Conservation (phyloP, 2,329 filamentous ascomycete genomes). For the Delphinella strobiligena region DNA sequence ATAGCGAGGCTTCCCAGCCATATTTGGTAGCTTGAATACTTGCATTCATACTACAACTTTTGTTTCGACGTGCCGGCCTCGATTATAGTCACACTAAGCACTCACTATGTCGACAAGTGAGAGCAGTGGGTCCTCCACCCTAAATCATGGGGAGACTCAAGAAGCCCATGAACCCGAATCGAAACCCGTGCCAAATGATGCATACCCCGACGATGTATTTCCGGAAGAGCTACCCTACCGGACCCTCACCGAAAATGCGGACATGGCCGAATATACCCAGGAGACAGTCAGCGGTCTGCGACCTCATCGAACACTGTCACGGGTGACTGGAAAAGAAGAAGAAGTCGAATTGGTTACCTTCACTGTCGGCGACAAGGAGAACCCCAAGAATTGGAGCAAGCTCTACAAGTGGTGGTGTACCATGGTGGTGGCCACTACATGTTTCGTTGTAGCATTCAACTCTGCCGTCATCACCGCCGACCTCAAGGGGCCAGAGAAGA, state of each 20-base stretch:
- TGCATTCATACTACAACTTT: too few species aligned
- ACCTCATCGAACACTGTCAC: conserved; percentile 15
- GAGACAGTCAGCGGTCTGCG: conserved; percentile 12
- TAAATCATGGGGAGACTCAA: too few species aligned
- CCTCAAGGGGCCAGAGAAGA: conserved; percentile 48
- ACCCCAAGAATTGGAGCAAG: conserved; percentile 34
- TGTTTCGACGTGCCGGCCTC: too few species aligned
- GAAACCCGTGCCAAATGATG: too few species aligned
- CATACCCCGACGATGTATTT: too few species aligned
- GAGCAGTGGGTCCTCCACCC: too few species aligned
- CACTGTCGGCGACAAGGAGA: conserved; percentile 39
- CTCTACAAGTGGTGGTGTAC: conserved; percentile 44
- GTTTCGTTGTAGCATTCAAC: conserved; percentile 36
- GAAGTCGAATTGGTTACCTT: conserved; percentile 58
- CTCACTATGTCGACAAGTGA: too few species aligned
- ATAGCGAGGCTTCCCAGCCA: too few species aligned
- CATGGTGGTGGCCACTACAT: conserved; percentile 60
- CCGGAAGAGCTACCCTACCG: conserved; percentile 12
- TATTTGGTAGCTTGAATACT: too few species aligned
- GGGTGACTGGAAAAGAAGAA: conserved; percentile 13
- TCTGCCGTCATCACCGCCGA: conserved; percentile 71
- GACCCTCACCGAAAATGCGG: conserved; percentile 11
- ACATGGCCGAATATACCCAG: conserved; percentile 17
- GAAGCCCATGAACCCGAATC: too few species aligned
- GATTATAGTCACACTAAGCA: too few species aligned